phyloP scores from a whole-genome alignment of 2,329 filamentous ascomycete species.

The Hysterium pulicare region DNA sequence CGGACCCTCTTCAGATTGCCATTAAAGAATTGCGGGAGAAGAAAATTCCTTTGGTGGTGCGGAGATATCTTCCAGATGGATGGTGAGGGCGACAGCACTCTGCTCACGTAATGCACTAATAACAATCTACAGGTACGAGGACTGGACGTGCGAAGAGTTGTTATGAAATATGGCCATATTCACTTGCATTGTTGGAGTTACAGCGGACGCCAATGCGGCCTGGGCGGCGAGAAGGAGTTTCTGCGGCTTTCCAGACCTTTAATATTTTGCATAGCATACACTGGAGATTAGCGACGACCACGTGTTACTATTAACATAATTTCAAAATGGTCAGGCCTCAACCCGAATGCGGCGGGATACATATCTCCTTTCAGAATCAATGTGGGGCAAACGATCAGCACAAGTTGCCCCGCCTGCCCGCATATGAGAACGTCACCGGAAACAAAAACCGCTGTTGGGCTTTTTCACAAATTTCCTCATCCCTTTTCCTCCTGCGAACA shows the following conservation, averaged over 20 bases:
- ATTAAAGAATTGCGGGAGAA: slow-evolving; percentile 97
- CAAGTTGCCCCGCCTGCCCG: slow-evolving; percentile 3
- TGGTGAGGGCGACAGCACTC: slow-evolving; percentile 61
- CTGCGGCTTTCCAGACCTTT: slow-evolving; percentile 20
- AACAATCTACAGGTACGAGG: slow-evolving; percentile 71
- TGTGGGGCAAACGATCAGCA: background rate
- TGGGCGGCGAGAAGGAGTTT: slow-evolving; percentile 33
- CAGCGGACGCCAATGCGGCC: slow-evolving; percentile 23
- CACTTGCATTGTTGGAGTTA: slow-evolving; percentile 36
- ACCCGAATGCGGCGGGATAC: background rate
- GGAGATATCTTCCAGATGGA: slow-evolving; percentile 94
- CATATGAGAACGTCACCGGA: slow-evolving; percentile 2
- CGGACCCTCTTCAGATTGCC: slow-evolving; percentile 93
- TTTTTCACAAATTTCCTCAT: background rate
- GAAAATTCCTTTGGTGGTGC: slow-evolving; percentile 94
- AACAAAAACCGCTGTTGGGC: too few relatives aligned
- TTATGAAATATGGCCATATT: slow-evolving; percentile 42
- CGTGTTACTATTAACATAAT: background rate
- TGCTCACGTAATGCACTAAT: slow-evolving; percentile 6
- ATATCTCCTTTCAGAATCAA: slow-evolving; percentile 2
- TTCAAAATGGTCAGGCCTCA: background rate
- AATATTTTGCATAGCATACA: background rate
- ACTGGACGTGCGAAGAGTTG: slow-evolving; percentile 98
- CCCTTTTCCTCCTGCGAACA: too few relatives aligned
- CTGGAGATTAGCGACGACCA: background rate